phyloP scores from a whole-genome alignment of 345 rosid genomes.

The Gossypioides kirkii region DNA sequence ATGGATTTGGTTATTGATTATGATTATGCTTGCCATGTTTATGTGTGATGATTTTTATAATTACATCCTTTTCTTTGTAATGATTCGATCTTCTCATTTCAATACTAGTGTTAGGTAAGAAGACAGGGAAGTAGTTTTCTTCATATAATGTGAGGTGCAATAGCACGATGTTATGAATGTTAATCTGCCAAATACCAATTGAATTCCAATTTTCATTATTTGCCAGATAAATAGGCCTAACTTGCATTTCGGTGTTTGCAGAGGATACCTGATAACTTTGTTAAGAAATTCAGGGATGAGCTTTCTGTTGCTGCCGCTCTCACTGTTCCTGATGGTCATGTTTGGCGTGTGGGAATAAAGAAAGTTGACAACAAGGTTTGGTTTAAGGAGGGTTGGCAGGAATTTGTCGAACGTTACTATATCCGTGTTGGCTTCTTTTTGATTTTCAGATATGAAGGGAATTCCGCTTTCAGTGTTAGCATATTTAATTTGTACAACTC shows the following conservation, averaged over 20 bases:
- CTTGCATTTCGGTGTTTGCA: slow-evolving; percentile 38
- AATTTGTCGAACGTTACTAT: slow-evolving; percentile 72
- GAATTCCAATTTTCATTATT: background rate
- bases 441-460: slow-evolving; percentile 81
- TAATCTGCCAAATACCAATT: background rate
- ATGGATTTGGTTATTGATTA: background rate
- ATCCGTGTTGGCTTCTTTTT: slow-evolving; percentile 71
- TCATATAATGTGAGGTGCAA: background rate
- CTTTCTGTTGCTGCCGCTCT: slow-evolving; percentile 59
- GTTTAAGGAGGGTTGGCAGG: slow-evolving; percentile 86
- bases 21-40: background rate
- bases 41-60: background rate
- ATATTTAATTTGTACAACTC: slow-evolving; percentile 66
- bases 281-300: slow-evolving; percentile 69
- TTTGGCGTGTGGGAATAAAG: slow-evolving; percentile 57
- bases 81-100: background rate
- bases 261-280: slow-evolving; percentile 80
- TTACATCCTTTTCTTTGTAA: background rate
- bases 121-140: background rate
- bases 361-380: slow-evolving; percentile 66
- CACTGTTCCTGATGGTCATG: slow-evolving; percentile 68
- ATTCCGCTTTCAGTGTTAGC: slow-evolving; percentile 69
- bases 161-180: background rate
- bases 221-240: slow-evolving; percentile 8
- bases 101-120: background rate